Percentiles rank a stretch among this genome's conserved stretches.
These are phyloP conservation scores for Xerocomellus intermedius DNA, from an alignment of 768 basidiomycete genomes.

Conservation along the genomic window DNA sequence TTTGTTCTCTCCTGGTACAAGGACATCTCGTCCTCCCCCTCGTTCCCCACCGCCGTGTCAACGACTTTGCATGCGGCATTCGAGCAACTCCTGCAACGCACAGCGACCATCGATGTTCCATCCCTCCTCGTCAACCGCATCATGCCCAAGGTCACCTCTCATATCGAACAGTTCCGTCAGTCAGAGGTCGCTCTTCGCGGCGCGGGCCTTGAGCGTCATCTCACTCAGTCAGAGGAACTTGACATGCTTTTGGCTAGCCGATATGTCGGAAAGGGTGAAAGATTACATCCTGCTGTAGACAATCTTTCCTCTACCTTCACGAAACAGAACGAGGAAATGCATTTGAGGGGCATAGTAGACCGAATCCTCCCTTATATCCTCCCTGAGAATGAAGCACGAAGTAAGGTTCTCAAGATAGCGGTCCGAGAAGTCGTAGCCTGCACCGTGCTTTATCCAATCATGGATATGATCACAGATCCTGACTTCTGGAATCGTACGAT, in stretches of 20 bases:
- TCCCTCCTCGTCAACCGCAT: slow-evolving; percentile 79
- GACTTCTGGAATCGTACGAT: slow-evolving; percentile 97
- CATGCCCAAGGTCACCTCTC: slow-evolving; percentile 84
- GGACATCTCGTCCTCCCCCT: slow-evolving; percentile 78
- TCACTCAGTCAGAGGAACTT: slow-evolving; percentile 88
- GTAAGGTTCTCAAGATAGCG: slow-evolving; percentile 67
- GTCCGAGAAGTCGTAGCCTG: slow-evolving; percentile 83
- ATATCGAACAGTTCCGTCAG: slow-evolving; percentile 87
- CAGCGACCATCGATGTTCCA: slow-evolving; percentile 64
- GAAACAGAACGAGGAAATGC: slow-evolving; percentile 85
- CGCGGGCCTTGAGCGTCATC: slow-evolving; percentile 72
- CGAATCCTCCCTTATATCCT: slow-evolving; percentile 69
- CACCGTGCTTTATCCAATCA: slow-evolving; percentile 77
- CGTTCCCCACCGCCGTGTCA: slow-evolving; percentile 87
- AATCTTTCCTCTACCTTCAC: slow-evolving; percentile 89
- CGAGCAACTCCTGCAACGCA: slow-evolving; percentile 54
- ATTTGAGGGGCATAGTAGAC: slow-evolving; percentile 71
- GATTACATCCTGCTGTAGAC: slow-evolving; percentile 81
- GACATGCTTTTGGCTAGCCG: slow-evolving; percentile 82
- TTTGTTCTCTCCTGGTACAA: slow-evolving; percentile 91
- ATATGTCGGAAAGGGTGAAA: slow-evolving; percentile 65
- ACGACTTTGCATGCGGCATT: slow-evolving; percentile 66
- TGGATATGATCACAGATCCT: slow-evolving; percentile 92
- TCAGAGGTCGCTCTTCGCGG: slow-evolving; percentile 86
- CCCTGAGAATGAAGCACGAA: slow-evolving; percentile 71